These are phyloP conservation scores for Solanum megistacrolobum DNA, from an alignment of 257 asterid species.

Conservation along the genomic window DNA sequence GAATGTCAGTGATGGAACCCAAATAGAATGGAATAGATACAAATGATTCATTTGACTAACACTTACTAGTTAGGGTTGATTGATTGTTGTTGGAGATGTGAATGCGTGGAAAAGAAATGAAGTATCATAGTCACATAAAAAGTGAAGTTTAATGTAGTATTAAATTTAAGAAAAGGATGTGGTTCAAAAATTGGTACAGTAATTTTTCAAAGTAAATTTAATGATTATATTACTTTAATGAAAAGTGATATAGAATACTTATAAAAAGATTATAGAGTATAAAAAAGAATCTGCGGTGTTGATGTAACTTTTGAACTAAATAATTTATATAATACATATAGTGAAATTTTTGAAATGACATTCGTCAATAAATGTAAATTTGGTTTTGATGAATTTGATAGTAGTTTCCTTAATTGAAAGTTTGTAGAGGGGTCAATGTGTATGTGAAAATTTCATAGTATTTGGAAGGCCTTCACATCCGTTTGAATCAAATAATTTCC, in stretches of 20 bases:
- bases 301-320: background rate
- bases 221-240: background rate
- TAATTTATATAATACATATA: background rate
- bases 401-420: background rate
- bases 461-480: background rate
- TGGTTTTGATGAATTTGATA: background rate
- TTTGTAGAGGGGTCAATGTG: background rate
- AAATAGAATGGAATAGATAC: background rate
- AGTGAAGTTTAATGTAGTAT: background rate
- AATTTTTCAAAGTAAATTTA: background rate
- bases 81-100: background rate
- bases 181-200: background rate
- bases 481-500: background rate
- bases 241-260: background rate
- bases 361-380: background rate
- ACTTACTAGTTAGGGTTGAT: background rate
- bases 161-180: background rate
- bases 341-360: background rate
- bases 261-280: background rate
- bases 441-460: background rate
- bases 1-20: background rate
- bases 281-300: background rate
- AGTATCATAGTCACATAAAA: background rate
- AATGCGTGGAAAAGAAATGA: background rate
- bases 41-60: background rate